Evolutionary conservation across 2,329 filamentous ascomycete species (phyloP).

Genomic region (Cladosporium sp.): DNA sequence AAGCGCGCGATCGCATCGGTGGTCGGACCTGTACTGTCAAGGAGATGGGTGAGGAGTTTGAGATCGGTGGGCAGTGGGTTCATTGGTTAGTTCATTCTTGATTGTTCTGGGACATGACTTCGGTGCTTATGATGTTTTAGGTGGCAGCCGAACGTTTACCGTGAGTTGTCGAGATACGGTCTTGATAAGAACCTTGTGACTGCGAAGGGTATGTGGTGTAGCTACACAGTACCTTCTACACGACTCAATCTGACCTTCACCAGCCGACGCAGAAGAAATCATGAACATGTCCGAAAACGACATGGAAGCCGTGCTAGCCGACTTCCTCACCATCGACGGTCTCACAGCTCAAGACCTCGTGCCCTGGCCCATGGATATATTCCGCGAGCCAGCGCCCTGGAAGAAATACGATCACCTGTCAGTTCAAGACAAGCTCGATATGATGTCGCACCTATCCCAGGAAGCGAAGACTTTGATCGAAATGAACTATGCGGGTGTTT

Average conservation of each 20-base stretch:
- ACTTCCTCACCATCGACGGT: constrained; percentile 32
- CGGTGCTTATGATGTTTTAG: not conserved
- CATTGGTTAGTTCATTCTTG: constrained; percentile 14
- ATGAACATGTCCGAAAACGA: not conserved
- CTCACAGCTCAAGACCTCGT: constrained; percentile 29
- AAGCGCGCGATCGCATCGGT: constrained; percentile 47
- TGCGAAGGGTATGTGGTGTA: not conserved
- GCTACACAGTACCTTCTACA: not conserved
- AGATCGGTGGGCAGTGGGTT: constrained; percentile 50
- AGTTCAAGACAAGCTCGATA: constrained; percentile 28
- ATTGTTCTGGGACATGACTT: not conserved
- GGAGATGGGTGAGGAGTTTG: constrained; percentile 41
- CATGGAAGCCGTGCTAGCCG: constrained; percentile 16
- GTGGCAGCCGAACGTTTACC: constrained; percentile 28
- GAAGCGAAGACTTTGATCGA: not conserved
- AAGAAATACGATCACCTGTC: constrained; percentile 27
- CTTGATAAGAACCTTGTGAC: constrained; percentile 17
- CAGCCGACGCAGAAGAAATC: not conserved
- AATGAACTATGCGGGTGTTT: not conserved
- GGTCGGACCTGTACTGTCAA: constrained; percentile 46
- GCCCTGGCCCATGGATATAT: constrained; percentile 35
- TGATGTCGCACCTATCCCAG: constrained; percentile 7
- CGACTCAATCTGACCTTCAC: not conserved
- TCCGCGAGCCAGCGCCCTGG: constrained; percentile 27
- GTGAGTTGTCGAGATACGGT: constrained; percentile 29